Conservation (phyloP, 2,329 filamentous ascomycete species). For the Sarocladium kiliense region DNA sequence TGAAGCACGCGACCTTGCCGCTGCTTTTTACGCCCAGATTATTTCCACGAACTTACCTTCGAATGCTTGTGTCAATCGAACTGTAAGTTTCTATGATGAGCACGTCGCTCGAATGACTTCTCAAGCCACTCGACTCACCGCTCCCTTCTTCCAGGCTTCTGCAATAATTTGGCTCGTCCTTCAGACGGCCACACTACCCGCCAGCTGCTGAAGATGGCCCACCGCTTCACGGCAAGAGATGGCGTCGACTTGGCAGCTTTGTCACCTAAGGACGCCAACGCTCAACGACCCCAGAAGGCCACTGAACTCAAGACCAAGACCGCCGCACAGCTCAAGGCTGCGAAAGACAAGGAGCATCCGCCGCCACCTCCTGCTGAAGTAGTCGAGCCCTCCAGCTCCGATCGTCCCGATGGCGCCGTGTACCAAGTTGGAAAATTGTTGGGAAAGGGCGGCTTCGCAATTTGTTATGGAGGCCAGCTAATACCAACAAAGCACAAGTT, state of each 20-base stretch:
- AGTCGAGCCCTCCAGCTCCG: conserved; percentile 58
- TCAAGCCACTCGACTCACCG: background rate
- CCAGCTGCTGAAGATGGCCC: conserved; percentile 33
- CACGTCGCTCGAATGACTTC: background rate
- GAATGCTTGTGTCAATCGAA: background rate
- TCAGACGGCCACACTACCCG: background rate
- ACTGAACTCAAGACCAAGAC: conserved; percentile 48
- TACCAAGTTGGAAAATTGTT: conserved; percentile 72
- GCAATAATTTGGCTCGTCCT: background rate
- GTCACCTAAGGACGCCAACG: conserved; percentile 61
- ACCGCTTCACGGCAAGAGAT: conserved; percentile 44
- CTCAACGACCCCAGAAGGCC: conserved; percentile 40
- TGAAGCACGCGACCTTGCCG: background rate
- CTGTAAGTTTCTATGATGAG: background rate
- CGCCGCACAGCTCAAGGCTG: conserved; percentile 47
- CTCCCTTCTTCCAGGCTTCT: background rate
- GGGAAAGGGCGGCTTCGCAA: conserved; percentile 77
- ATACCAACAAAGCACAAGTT: conserved; percentile 62
- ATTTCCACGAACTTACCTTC: background rate
- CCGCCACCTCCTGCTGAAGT: conserved; percentile 58
- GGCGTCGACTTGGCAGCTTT: conserved; percentile 56
- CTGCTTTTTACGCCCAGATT: background rate
- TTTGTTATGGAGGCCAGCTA: conserved; percentile 70
- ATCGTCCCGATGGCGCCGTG: conserved; percentile 63
- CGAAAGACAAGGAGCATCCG: conserved; percentile 62